Conservation (phyloP, 441 rosid genomes). For the Breynia disticha region DNA sequence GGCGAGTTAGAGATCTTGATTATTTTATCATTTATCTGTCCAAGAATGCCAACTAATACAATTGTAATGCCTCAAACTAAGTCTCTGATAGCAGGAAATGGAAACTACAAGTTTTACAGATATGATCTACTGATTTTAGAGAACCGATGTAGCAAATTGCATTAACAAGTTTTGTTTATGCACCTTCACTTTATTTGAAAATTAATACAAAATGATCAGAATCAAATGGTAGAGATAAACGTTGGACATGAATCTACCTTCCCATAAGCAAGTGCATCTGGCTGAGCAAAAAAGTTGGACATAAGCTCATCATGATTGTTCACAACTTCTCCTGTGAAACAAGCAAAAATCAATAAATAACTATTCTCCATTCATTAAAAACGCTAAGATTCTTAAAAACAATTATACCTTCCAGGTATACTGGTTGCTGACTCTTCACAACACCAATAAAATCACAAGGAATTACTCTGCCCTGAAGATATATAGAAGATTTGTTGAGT, state of each 20-base stretch:
- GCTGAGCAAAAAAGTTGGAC: conserved; percentile 98
- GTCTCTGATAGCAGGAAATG: no score
- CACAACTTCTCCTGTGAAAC: conserved; percentile 66
- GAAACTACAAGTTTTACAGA: no score
- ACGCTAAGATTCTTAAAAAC: not conserved
- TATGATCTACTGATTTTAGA: no score
- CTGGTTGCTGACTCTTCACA: conserved; percentile 88
- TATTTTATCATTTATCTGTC: not conserved
- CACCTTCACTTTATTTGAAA: no score
- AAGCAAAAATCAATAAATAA: conserved; percentile 3
- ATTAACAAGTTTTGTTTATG: no score
- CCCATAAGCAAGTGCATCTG: conserved; percentile 95
- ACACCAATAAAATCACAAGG: conserved; percentile 90
- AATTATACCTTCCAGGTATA: conserved; percentile 60
- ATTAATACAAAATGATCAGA: no score
- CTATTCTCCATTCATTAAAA: not conserved
- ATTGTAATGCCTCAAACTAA: not conserved
- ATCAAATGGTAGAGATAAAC: no score
- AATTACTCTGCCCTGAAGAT: conserved; percentile 71
- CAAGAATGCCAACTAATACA: no score
- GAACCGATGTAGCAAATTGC: no score
- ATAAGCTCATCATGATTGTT: conserved; percentile 95
- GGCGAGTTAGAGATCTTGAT: conserved; percentile 10
- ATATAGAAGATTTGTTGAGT: conserved; percentile 13
- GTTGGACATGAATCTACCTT: conserved; percentile 45